phyloP scores from a whole-genome alignment of 2,329 filamentous ascomycete species.

The Elsinoe fawcettii region DNA sequence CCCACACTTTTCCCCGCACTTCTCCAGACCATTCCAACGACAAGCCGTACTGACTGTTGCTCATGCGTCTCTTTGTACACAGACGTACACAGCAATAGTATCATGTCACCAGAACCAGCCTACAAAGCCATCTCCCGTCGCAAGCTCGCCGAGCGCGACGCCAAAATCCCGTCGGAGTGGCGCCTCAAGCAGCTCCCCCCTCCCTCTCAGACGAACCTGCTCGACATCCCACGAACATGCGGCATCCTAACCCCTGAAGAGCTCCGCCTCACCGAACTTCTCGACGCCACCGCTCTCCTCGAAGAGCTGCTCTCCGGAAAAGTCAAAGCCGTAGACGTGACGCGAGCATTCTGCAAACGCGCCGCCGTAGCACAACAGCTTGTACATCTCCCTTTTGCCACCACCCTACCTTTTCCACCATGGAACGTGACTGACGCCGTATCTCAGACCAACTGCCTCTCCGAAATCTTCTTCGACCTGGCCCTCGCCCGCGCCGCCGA shows the following conservation, averaged over 20 bases:
- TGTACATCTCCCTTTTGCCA: background rate
- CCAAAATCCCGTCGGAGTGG: conserved; percentile 40
- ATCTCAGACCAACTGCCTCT: conserved; percentile 37
- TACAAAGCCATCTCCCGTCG: conserved; percentile 36
- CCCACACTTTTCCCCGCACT: background rate
- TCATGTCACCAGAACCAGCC: conserved; percentile 24
- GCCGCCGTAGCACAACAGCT: conserved; percentile 42
- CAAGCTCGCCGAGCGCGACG: conserved; percentile 37
- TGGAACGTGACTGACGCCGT: background rate
- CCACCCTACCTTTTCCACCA: background rate
- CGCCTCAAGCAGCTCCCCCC: conserved; percentile 28
- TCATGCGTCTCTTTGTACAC: too few species aligned
- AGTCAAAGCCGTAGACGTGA: conserved; percentile 33
- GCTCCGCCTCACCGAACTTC: conserved; percentile 48
- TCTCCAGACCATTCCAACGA: background rate
- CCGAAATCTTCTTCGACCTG: conserved; percentile 33
- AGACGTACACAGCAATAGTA: too few species aligned
- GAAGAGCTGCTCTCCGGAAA: conserved; percentile 28
- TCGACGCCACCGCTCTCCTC: conserved; percentile 39
- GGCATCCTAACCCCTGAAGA: conserved; percentile 46
- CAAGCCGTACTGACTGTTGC: too few species aligned
- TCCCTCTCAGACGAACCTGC: conserved; percentile 32
- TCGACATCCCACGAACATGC: conserved; percentile 45
- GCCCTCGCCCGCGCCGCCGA: conserved; percentile 34
- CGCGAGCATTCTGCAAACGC: conserved; percentile 40